A percentile compares a stretch with the other conserved stretches of the same genome.
Conservation (phyloP, 2,329 filamentous ascomycete genomes). For the Hypocreales sp. region DNA sequence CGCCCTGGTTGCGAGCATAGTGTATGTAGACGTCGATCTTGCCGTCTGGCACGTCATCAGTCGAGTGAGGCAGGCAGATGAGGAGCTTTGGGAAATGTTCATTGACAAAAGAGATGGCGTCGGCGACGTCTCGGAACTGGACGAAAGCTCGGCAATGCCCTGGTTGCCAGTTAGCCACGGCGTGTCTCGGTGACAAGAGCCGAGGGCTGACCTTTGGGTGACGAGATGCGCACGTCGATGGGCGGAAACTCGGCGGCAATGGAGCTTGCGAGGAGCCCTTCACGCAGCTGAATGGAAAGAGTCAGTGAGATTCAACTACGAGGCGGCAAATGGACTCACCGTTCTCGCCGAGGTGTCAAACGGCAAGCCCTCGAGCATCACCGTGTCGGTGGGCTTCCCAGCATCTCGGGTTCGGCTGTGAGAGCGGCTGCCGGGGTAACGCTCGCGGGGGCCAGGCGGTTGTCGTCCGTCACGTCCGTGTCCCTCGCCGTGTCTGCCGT, state of each 20-base stretch:
- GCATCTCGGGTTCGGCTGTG: conserved; percentile 20
- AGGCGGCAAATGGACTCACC: conserved; percentile 14
- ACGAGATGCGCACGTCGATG: conserved; percentile 22
- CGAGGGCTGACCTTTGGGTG: conserved; percentile 15
- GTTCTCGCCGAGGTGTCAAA: conserved; percentile 31
- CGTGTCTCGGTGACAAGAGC: not conserved
- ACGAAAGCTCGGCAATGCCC: conserved; percentile 25
- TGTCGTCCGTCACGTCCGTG: not conserved
- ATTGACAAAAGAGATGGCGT: conserved; percentile 25
- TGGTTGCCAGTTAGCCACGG: conserved; percentile 10
- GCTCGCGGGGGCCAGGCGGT: not conserved
- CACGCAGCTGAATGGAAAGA: conserved; percentile 16
- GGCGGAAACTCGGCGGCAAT: conserved; percentile 18
- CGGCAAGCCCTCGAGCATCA: conserved; percentile 40
- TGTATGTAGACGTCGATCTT: conserved; percentile 22
- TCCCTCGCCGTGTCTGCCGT: conserved; percentile 6
- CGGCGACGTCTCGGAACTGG: conserved; percentile 22
- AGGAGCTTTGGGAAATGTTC: conserved; percentile 24
- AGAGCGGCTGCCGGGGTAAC: conserved; percentile 13
- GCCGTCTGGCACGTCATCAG: conserved; percentile 23
- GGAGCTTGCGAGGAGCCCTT: conserved; percentile 17
- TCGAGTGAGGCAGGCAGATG: conserved; percentile 18
- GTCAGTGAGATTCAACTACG: too few species aligned
- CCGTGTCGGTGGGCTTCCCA: conserved; percentile 29
- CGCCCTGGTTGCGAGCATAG: conserved; percentile 22